phyloP scores from a whole-genome alignment of 768 basidiomycete genomes.

The Lactarius indigo region DNA sequence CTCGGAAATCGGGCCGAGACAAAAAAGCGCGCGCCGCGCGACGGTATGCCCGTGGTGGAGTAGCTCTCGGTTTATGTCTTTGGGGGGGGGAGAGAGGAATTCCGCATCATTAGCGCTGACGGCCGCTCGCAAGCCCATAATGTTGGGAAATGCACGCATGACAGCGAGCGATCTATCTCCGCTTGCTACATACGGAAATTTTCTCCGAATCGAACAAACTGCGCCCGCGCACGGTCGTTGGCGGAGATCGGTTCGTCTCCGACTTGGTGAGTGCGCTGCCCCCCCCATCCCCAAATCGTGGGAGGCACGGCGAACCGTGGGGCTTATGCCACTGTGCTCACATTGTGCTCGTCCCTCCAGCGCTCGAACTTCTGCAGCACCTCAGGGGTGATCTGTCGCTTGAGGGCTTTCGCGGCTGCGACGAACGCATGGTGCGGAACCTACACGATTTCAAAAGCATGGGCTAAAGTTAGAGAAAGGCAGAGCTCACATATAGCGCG shows the following conservation, averaged over 20 bases:
- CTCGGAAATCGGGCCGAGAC: conserved; percentile 5
- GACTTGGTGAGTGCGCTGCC: not conserved
- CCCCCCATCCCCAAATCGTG: not conserved
- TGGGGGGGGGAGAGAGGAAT: too few species aligned
- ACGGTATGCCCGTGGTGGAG: conserved; percentile 9
- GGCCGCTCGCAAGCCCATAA: not conserved
- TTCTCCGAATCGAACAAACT: not conserved
- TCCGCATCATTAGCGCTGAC: not conserved
- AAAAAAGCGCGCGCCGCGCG: not conserved
- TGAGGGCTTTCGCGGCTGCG: conserved; percentile 63
- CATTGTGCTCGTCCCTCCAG: conserved; percentile 49
- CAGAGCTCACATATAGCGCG: conserved; percentile 60
- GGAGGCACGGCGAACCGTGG: not conserved
- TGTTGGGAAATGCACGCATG: not conserved
- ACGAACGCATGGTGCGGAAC: conserved; percentile 72
- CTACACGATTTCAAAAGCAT: conserved; percentile 38
- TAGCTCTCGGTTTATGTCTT: not conserved
- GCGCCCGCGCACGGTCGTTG: not conserved
- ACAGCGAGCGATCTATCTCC: conserved; percentile 1
- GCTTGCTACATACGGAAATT: conserved; percentile 1
- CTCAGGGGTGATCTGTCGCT: conserved; percentile 80
- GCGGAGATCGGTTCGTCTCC: not conserved
- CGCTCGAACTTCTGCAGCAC: conserved; percentile 66
- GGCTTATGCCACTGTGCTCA: conserved; percentile 3
- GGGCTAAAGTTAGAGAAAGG: not conserved